phyloP scores from a whole-genome alignment of 2,329 filamentous ascomycete genomes.

The Curvularia verruculosa region DNA sequence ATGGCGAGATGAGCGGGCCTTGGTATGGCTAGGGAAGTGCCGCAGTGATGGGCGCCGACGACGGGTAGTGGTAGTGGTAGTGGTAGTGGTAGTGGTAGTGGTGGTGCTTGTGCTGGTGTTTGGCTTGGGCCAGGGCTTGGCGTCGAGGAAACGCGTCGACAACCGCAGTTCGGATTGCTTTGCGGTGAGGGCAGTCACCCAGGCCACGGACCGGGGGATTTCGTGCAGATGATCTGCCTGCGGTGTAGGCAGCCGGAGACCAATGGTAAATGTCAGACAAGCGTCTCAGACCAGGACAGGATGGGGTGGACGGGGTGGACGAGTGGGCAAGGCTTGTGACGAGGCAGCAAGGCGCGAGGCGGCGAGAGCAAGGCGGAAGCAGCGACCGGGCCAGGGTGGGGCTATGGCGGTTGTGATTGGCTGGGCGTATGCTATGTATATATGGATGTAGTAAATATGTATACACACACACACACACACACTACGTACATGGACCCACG shows the following conservation, averaged over 20 bases:
- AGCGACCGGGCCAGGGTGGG: constrained; percentile 9
- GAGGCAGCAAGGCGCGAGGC: constrained; percentile 12
- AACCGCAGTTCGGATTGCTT: not conserved
- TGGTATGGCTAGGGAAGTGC: constrained; percentile 24
- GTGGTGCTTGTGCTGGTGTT: too few relatives aligned
- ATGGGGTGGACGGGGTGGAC: too few relatives aligned
- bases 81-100: constrained; percentile 2
- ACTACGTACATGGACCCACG: too few relatives aligned
- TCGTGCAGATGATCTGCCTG: constrained; percentile 60
- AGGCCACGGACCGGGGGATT: constrained; percentile 54
- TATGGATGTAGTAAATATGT: too few relatives aligned
- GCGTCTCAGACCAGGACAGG: constrained; percentile 40
- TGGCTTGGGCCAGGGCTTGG: too few relatives aligned
- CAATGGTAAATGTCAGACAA: constrained; percentile 48
- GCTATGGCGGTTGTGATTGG: constrained; percentile 41
- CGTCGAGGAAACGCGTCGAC: not conserved
- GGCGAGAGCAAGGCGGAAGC: constrained; percentile 16
- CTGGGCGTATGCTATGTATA: too few relatives aligned
- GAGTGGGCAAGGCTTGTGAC: constrained; percentile 46
- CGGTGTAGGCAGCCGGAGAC: constrained; percentile 29
- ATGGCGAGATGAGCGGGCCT: constrained; percentile 35
- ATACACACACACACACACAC: too few relatives aligned
- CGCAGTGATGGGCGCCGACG: constrained; percentile 17
- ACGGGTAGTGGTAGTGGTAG: constrained; percentile 2
- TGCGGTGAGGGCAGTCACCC: constrained; percentile 16